These are phyloP conservation scores for Gossypium rotundifolium DNA, from an alignment of 345 rosid species.

Conservation along the genomic window DNA sequence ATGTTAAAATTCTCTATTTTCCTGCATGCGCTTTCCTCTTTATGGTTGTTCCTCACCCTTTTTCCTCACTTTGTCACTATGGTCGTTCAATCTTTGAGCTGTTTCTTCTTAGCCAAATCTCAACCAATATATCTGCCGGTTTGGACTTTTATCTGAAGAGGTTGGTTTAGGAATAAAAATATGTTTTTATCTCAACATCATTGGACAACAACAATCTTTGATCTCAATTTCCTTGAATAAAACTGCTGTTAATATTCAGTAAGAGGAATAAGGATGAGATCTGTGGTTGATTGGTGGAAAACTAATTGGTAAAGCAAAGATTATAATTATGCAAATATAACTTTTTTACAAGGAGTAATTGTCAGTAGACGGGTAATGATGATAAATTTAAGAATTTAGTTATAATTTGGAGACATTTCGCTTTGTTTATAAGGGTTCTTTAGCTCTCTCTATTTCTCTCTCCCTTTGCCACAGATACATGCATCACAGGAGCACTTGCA, in stretches of 20 bases:
- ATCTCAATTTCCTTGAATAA: not conserved
- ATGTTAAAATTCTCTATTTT: not conserved
- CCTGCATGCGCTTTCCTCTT: not conserved
- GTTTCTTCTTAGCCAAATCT: not conserved
- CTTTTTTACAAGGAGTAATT: not conserved
- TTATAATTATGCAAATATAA: not conserved
- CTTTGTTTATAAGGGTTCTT: not conserved
- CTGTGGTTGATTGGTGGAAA: not conserved
- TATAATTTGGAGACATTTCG: not conserved
- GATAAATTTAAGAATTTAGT: not conserved
- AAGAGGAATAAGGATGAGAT: not conserved
- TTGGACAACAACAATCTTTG: not conserved
- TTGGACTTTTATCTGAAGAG: not conserved
- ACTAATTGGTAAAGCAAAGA: not conserved
- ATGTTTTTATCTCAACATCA: not conserved
- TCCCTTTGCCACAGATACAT: not conserved
- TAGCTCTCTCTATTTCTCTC: not conserved
- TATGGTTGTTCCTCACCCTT: not conserved
- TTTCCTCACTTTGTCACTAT: not conserved
- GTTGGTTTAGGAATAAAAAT: not conserved
- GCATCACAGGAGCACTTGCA: not conserved
- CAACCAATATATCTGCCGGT: not conserved
- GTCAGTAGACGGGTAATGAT: not conserved
- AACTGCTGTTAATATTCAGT: not conserved
- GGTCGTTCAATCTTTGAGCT: not conserved